Percentiles rank a stretch among this genome's conserved stretches.
Evolutionary conservation across 139 green algal species (phyloP).

Genomic region (Chara braunii): DNA sequence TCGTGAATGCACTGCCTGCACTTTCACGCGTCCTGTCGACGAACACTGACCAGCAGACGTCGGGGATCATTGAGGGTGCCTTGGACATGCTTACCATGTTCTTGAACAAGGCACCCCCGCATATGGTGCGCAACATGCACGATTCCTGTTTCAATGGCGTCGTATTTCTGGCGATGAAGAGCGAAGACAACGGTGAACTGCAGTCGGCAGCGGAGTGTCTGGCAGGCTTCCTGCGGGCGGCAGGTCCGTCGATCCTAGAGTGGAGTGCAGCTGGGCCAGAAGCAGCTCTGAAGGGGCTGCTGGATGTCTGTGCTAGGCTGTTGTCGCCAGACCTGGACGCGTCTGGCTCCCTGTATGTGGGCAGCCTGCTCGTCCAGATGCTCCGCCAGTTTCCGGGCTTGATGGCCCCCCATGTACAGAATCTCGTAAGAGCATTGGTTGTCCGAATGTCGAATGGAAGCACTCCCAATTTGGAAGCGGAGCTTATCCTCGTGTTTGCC

Average conservation of each 20-base stretch:
- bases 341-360: conserved; percentile 37
- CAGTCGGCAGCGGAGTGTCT: conserved; percentile 44
- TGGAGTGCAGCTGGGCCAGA: neutral
- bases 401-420: conserved; percentile 30
- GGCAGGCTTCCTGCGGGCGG: conserved; percentile 4
- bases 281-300: conserved; percentile 8
- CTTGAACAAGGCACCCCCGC: conserved; percentile 22
- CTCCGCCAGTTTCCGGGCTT: conserved; percentile 30
- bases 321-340: conserved; percentile 46
- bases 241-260: conserved; percentile 1
- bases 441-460: neutral
- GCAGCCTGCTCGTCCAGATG: conserved; percentile 47
- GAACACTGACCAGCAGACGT: conserved; percentile 19
- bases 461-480: conserved; percentile 11
- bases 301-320: conserved; percentile 11
- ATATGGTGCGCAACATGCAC: conserved; percentile 41
- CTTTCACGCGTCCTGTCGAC: too few species aligned
- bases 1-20: conserved; percentile 8
- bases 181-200: conserved; percentile 46
- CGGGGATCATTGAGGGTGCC: conserved; percentile 49
- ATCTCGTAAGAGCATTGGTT: conserved; percentile 38
- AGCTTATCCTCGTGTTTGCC: conserved; percentile 46
- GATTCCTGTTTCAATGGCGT: conserved; percentile 18
- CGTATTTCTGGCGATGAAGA: conserved; percentile 26
- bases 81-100: conserved; percentile 58